Percentiles rank a stretch among this genome's conserved stretches.
These are phyloP conservation scores for Blastocystis sp. DNA, from an alignment of 352 stramenopile species.

Conservation along the genomic window DNA sequence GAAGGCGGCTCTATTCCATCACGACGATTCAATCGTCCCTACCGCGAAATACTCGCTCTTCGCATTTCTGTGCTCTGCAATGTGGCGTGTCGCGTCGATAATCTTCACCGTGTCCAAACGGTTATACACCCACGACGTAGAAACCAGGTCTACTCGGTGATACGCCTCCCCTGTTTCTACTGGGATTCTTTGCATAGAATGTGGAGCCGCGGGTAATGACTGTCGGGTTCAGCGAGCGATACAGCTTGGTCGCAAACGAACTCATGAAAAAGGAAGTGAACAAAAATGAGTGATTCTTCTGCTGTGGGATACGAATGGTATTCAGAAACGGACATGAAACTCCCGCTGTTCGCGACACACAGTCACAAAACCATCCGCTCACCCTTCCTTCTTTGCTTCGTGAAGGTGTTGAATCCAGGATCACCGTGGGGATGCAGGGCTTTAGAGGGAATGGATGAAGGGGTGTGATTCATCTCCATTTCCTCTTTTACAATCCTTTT, in stretches of 20 bases:
- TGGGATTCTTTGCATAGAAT: constrained; percentile 36
- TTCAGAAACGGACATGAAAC: not conserved
- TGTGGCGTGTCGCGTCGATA: constrained; percentile 47
- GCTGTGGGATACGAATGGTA: not conserved
- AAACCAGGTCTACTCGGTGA: constrained; percentile 18
- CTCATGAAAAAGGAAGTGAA: not conserved
- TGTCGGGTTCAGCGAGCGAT: not conserved
- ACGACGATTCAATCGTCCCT: too few species aligned
- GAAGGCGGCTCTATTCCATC: constrained; percentile 21
- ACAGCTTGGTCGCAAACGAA: constrained; percentile 20
- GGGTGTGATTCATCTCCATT: too few species aligned
- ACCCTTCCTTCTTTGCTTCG: too few species aligned
- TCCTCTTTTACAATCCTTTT: too few species aligned
- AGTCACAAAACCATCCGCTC: not conserved
- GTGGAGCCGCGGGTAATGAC: constrained; percentile 5
- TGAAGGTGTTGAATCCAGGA: too few species aligned
- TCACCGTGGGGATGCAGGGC: too few species aligned
- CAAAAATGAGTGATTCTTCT: not conserved
- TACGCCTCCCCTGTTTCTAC: not conserved
- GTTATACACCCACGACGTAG: constrained; percentile 60
- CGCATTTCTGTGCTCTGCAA: constrained; percentile 23
- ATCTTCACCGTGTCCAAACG: constrained; percentile 53
- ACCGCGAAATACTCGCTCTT: constrained; percentile 27
- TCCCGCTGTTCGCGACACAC: not conserved
- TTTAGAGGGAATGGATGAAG: too few species aligned